Percentiles rank a stretch among this genome's conserved stretches.
Evolutionary conservation across 2,329 filamentous ascomycete genomes (phyloP).

Genomic region (Cytospora mali): DNA sequence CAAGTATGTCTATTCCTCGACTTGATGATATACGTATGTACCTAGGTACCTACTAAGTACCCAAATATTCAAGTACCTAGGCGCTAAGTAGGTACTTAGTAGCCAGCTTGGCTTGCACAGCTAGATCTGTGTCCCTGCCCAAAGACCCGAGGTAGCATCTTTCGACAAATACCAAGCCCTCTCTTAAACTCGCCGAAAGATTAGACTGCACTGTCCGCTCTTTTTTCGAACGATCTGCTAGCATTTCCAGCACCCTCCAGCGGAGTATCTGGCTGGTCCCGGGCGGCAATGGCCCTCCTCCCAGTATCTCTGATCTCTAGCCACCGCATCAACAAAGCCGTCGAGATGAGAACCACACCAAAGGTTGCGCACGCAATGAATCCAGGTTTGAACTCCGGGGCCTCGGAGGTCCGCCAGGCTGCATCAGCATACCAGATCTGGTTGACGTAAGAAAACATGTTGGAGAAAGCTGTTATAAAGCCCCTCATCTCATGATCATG

Average conservation of each 20-base stretch:
- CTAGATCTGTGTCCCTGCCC: no score
- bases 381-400: constrained; percentile 20
- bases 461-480: constrained; percentile 29
- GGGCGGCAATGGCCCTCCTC: not conserved
- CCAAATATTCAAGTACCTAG: no score
- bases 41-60: no score
- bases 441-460: constrained; percentile 28
- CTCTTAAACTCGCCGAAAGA: not conserved
- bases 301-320: constrained; percentile 19
- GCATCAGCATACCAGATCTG: constrained; percentile 29
- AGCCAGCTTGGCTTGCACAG: no score
- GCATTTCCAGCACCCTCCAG: not conserved
- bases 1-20: no score
- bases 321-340: constrained; percentile 23
- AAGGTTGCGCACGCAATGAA: constrained; percentile 27
- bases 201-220: not conserved
- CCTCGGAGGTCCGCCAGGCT: constrained; percentile 28
- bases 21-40: no score
- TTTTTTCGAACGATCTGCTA: not conserved
- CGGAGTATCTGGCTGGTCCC: not conserved
- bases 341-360: constrained; percentile 19
- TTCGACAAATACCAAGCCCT: not conserved
- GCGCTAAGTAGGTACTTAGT: no score
- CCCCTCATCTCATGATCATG: constrained; percentile 34
- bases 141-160: not conserved